Conservation (phyloP, 805 yeast genomes). For the Priceomyces haplophilus region DNA sequence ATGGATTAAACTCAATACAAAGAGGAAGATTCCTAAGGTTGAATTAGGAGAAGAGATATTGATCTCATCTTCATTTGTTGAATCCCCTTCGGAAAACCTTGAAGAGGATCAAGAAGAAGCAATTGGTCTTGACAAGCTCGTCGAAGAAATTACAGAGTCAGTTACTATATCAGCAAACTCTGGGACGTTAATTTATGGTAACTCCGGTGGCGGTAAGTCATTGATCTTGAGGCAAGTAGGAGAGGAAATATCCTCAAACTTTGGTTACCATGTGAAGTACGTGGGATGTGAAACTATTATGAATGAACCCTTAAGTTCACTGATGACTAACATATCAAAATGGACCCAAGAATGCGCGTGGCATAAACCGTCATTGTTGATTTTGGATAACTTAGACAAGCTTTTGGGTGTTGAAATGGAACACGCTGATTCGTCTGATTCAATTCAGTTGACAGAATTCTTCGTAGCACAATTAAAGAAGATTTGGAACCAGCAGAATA, state of each 20-base stretch:
- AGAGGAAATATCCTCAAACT: conserved; percentile 28
- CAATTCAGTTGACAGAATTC: conserved; percentile 64
- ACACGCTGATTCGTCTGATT: conserved; percentile 56
- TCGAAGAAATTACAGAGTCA: conserved; percentile 38
- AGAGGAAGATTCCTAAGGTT: conserved; percentile 32
- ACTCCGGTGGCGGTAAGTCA: conserved; percentile 82
- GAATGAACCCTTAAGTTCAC: conserved; percentile 49
- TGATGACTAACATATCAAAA: conserved; percentile 43
- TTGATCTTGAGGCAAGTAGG: conserved; percentile 46
- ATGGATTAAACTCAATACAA: conserved; percentile 38
- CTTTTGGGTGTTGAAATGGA: conserved; percentile 63
- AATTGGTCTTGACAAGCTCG: conserved; percentile 55
- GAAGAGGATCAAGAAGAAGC: conserved; percentile 22
- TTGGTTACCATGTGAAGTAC: conserved; percentile 46
- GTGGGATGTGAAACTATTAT: conserved; percentile 54
- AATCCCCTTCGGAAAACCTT: conserved; percentile 8
- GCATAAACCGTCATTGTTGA: conserved; percentile 72
- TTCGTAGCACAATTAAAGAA: conserved; percentile 45
- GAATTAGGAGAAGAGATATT: conserved; percentile 52
- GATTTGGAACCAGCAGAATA: conserved; percentile 41
- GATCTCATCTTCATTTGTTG: conserved; percentile 41
- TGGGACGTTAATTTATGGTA: conserved; percentile 67
- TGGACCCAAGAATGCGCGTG: conserved; percentile 58
- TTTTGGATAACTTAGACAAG: conserved; percentile 77
- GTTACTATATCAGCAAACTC: conserved; percentile 42